phyloP scores from a whole-genome alignment of 495 filamentous ascomycete species.

The Tuber indicum region DNA sequence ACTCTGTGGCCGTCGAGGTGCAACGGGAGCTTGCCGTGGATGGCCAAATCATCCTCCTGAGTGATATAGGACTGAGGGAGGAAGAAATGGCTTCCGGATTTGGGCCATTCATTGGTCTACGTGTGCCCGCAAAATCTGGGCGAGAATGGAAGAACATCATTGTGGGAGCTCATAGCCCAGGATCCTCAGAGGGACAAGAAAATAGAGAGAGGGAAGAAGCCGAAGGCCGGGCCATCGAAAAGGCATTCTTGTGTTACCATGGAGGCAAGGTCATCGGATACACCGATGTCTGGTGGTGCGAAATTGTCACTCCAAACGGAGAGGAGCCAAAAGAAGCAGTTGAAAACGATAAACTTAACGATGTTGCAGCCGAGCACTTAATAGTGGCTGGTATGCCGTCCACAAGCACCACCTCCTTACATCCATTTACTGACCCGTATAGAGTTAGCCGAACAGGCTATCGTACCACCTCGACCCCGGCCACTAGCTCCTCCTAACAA shows the following conservation, averaged over 20 bases:
- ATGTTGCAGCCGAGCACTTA: conserved; percentile 28
- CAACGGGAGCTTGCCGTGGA: conserved; percentile 68
- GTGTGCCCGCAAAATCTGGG: conserved; percentile 57
- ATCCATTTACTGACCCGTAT: neutral
- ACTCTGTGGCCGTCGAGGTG: conserved; percentile 57
- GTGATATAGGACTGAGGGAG: conserved; percentile 46
- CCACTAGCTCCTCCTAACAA: conserved; percentile 90
- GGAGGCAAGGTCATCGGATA: conserved; percentile 22
- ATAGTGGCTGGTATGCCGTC: conserved; percentile 24
- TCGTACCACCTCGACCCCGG: conserved; percentile 93
- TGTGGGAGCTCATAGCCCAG: conserved; percentile 7
- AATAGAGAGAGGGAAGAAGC: conserved; percentile 26
- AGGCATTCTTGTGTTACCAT: conserved; percentile 25
- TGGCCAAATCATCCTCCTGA: conserved; percentile 64
- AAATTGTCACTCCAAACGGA: conserved; percentile 10
- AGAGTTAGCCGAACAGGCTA: conserved; percentile 81
- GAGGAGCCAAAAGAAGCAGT: conserved; percentile 28
- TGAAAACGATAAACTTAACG: neutral
- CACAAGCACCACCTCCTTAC: conserved; percentile 9
- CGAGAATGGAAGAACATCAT: conserved; percentile 67
- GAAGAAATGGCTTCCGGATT: conserved; percentile 45
- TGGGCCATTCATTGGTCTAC: conserved; percentile 59
- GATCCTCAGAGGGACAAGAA: conserved; percentile 26
- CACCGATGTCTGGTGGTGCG: conserved; percentile 20
- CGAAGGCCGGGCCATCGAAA: conserved; percentile 30